These are phyloP conservation scores for Trypanosomatidae sp. DNA, from an alignment of 208 protist genomes.

Conservation along the genomic window DNA sequence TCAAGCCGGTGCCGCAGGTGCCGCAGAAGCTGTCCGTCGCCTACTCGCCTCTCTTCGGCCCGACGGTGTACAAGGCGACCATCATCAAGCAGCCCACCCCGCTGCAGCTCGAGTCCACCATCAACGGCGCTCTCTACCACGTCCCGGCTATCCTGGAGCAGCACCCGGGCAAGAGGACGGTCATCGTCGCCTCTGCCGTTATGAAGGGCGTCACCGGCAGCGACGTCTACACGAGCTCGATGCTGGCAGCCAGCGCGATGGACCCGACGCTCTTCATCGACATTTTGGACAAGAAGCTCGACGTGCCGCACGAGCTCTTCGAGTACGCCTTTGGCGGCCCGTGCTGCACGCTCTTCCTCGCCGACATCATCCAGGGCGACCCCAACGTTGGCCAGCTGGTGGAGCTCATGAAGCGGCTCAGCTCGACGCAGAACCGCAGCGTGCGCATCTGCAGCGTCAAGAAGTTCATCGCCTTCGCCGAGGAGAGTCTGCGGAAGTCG, in stretches of 20 bases:
- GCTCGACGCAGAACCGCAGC: slow-evolving; percentile 39
- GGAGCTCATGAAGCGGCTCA: slow-evolving; percentile 41
- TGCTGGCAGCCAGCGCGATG: slow-evolving; percentile 39
- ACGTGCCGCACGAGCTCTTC: slow-evolving; percentile 50
- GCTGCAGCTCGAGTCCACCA: slow-evolving; percentile 43
- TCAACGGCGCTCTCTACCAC: slow-evolving; percentile 52
- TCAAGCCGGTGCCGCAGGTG: slow-evolving; percentile 15
- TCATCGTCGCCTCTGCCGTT: slow-evolving; percentile 56
- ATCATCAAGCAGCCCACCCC: slow-evolving; percentile 49
- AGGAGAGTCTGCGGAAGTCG: slow-evolving; percentile 43
- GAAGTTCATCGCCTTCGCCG: slow-evolving; percentile 58
- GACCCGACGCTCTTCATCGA: slow-evolving; percentile 39
- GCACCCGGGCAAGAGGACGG: slow-evolving; percentile 27
- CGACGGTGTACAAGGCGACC: slow-evolving; percentile 56
- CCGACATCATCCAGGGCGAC: slow-evolving; percentile 46
- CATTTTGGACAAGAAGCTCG: slow-evolving; percentile 48
- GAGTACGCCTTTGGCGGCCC: slow-evolving; percentile 65
- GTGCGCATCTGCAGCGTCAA: slow-evolving; percentile 55
- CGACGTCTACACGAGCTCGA: slow-evolving; percentile 58
- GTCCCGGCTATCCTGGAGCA: slow-evolving; percentile 37
- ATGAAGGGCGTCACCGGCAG: slow-evolving; percentile 46
- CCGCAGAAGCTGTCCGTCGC: slow-evolving; percentile 39
- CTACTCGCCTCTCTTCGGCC: slow-evolving; percentile 65
- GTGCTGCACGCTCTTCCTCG: slow-evolving; percentile 56
- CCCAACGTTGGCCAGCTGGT: slow-evolving; percentile 23